These are phyloP conservation scores for Mycosphaerelloides madeirae DNA, from an alignment of 2,329 filamentous ascomycete species.

Conservation along the genomic window DNA sequence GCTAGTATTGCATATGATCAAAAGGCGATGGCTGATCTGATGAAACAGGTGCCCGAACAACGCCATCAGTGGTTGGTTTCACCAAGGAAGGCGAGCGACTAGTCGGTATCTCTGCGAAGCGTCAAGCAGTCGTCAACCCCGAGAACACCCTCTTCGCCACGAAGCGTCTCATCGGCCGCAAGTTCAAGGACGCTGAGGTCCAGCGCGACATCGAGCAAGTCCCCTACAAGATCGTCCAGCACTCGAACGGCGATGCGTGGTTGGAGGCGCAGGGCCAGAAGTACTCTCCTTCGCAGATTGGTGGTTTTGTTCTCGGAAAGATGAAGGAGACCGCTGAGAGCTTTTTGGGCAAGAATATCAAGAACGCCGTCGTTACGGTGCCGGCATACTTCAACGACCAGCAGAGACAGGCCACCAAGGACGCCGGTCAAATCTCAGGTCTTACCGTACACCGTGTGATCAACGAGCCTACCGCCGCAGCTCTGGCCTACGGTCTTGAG, in stretches of 20 bases:
- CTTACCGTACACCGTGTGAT: slow-evolving; percentile 96
- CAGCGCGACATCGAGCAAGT: slow-evolving; percentile 97
- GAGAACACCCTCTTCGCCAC: slow-evolving; percentile 98
- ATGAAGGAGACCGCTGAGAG: slow-evolving; percentile 99
- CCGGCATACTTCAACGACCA: slow-evolving; percentile 99
- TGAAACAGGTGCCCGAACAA: slow-evolving; percentile 71
- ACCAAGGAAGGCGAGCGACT: slow-evolving; percentile 92
- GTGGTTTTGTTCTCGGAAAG: slow-evolving; percentile 93
- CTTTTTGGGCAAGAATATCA: slow-evolving; percentile 82
- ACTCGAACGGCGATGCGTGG: slow-evolving; percentile 95
- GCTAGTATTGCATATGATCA: slow-evolving; percentile 3
- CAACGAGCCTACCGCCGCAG: slow-evolving; percentile 95
- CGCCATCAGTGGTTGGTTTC: slow-evolving; percentile 92
- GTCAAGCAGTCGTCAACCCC: slow-evolving; percentile 95
- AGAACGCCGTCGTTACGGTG: slow-evolving; percentile 96
- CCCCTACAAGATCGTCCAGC: slow-evolving; percentile 97
- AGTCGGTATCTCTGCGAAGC: slow-evolving; percentile 95
- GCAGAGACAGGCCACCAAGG: slow-evolving; percentile 96
- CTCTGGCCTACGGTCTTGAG: slow-evolving; percentile 91
- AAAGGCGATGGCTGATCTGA: slow-evolving; percentile 14
- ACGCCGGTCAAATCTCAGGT: slow-evolving; percentile 92
- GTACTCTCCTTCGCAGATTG: slow-evolving; percentile 97
- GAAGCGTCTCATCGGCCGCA: slow-evolving; percentile 97
- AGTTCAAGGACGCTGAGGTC: slow-evolving; percentile 89
- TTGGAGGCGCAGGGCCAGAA: slow-evolving; percentile 88